Evolutionary conservation across 805 yeast species (phyloP).

Genomic region (Saccharomycopsis guyanensis): DNA sequence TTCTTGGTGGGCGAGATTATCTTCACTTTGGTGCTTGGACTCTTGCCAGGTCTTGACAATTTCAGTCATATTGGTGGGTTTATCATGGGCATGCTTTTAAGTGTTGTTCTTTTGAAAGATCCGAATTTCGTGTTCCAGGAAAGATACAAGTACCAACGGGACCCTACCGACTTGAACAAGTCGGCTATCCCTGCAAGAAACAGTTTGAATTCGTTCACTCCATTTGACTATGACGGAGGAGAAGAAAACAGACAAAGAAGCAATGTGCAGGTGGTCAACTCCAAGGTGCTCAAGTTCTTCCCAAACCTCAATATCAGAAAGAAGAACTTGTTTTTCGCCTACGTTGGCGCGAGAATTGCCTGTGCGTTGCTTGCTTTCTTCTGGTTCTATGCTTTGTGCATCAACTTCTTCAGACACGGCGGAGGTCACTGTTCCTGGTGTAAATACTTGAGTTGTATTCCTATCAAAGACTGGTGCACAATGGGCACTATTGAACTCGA

Average conservation of each 20-base stretch:
- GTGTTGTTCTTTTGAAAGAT: constrained; percentile 44
- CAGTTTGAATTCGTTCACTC: constrained; percentile 20
- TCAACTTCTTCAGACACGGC: constrained; percentile 41
- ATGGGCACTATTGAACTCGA: constrained; percentile 23
- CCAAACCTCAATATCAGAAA: constrained; percentile 26
- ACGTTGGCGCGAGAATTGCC: constrained; percentile 44
- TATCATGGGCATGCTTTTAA: constrained; percentile 47
- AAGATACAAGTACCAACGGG: constrained; percentile 21
- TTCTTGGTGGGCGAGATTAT: constrained; percentile 50
- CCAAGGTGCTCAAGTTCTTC: constrained; percentile 21
- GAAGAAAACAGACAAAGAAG: constrained; percentile 22
- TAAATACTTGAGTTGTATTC: constrained; percentile 62
- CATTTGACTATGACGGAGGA: constrained; percentile 21
- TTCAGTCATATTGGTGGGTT: constrained; percentile 74
- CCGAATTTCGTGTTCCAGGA: constrained; percentile 38
- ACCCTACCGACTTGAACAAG: constrained; percentile 17
- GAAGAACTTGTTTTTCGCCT: constrained; percentile 36
- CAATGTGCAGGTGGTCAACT: constrained; percentile 20
- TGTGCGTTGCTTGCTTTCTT: constrained; percentile 39
- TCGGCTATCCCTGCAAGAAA: constrained; percentile 22
- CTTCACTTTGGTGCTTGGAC: constrained; percentile 53
- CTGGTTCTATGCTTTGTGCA: constrained; percentile 42
- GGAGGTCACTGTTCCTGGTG: constrained; percentile 61
- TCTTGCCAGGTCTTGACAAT: constrained; percentile 68
- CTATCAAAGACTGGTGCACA: constrained; percentile 61